Base-by-base conservation (phyloP, 2,329 filamentous ascomycete genomes). In the Trichoderma afroharzianum region DNA sequence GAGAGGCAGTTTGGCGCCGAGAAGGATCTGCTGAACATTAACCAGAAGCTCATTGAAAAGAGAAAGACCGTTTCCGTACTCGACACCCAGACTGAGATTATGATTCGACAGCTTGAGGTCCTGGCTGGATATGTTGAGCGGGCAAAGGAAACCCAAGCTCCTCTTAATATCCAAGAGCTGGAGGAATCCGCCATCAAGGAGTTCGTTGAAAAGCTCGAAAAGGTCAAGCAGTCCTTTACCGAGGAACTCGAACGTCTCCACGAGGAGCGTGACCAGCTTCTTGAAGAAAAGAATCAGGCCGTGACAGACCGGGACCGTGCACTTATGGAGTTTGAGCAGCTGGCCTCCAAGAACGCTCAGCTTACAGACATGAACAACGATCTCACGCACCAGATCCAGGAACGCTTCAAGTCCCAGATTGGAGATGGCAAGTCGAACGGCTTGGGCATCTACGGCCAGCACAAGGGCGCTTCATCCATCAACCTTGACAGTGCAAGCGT, bases 311-410 rank as follows among this genome's bases (percentile, higher is more conserved):
- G 97, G 77, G 95, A 98, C 81, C 94, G 96, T 79, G 95, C 94
- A 15, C 91, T 98, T 77, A 90, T 97, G 77, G 96, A 99, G 79
- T 98, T 98, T 78, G 96, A 98, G 83, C 94, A 97, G 78, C 85
- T 99, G 58, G 97, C 94, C 12, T 92, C 91, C 71, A 97, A 97
- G 86, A 99, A 99, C 79, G 92, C 93, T 0, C 95, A 98, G 82
- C 87, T 99, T 72, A 92, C 93, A 32, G 94, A 98, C 77, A 90
- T 98, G 86, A 98, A 99, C 83, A 97, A 97, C 77, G 93, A 97
- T 79, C 86, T 99, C 70, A 95, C 97, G 4, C 93, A 97, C 77
- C 94, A 95, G 79, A 97, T 98, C 72, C 95, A 98, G 80, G 94
- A 93, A 77, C 89, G 94, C 33, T 97, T 98, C 85, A 97, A 97